Conservation (phyloP, 2,329 filamentous ascomycete genomes). For the Microcyclospora pomicola region DNA sequence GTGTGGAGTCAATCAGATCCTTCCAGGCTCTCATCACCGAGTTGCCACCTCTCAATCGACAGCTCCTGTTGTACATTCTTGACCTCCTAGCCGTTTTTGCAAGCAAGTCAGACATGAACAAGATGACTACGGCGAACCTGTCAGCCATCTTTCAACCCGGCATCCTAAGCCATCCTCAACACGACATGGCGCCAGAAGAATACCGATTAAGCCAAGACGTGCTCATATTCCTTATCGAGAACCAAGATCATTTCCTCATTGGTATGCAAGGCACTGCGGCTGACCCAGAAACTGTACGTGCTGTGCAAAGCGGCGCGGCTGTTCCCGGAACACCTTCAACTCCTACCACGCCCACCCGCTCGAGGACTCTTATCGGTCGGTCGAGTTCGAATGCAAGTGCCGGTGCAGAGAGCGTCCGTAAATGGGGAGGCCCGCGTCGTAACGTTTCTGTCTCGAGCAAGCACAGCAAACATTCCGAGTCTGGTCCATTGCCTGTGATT, state of each 20-base stretch:
- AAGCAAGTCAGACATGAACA: conserved; percentile 89
- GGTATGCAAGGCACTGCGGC: conserved; percentile 98
- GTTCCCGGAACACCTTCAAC: conserved; percentile 31
- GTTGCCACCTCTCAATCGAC: conserved; percentile 80
- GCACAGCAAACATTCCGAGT: conserved; percentile 62
- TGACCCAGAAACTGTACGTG: conserved; percentile 61
- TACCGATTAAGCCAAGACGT: conserved; percentile 95
- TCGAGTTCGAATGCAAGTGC: conserved; percentile 81
- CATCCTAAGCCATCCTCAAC: conserved; percentile 80
- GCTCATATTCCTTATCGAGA: conserved; percentile 93
- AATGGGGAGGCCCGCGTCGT: conserved; percentile 63
- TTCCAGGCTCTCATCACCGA: conserved; percentile 90
- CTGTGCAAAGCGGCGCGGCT: conserved; percentile 55
- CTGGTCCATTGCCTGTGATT: conserved; percentile 54
- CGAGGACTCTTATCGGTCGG: conserved; percentile 49
- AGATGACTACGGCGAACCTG: conserved; percentile 90
- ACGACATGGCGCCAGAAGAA: conserved; percentile 90
- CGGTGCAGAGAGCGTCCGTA: conserved; percentile 72
- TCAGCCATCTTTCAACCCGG: conserved; percentile 97
- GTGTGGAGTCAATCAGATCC: conserved; percentile 58
- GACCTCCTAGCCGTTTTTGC: conserved; percentile 94
- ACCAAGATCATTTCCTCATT: conserved; percentile 95
- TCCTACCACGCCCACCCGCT: conserved; percentile 26
- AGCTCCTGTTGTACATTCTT: conserved; percentile 87
- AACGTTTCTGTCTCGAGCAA: conserved; percentile 91